Percentiles rank a stretch among this genome's conserved stretches.
These are phyloP conservation scores for Lobosporangium transversale DNA, from an alignment of 192 early-diverging fungal genomes.

Conservation along the genomic window DNA sequence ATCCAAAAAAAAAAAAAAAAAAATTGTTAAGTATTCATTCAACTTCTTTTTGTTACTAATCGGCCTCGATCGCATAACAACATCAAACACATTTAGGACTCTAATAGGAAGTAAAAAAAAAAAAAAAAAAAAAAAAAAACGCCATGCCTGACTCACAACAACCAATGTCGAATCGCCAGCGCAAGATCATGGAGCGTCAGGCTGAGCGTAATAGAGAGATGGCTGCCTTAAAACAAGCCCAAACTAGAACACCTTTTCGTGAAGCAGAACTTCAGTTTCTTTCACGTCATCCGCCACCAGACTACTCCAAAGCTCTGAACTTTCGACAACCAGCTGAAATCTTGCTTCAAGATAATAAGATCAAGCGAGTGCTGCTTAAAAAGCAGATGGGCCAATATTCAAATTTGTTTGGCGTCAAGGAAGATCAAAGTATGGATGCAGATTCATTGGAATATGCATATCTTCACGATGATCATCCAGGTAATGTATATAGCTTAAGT, in stretches of 20 bases:
- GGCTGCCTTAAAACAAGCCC: slow-evolving; percentile 19
- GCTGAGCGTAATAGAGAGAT: slow-evolving; percentile 35
- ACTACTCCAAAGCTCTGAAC: slow-evolving; percentile 67
- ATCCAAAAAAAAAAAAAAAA: background rate
- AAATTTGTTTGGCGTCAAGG: slow-evolving; percentile 37
- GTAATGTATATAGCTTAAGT: background rate
- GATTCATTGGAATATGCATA: slow-evolving; percentile 23
- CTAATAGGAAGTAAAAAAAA: background rate
- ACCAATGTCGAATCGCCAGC: slow-evolving; percentile 49
- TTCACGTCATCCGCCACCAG: slow-evolving; percentile 58
- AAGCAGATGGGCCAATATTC: slow-evolving; percentile 33
- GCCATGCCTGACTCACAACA: slow-evolving; percentile 17
- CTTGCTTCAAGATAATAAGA: slow-evolving; percentile 14
- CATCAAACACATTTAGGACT: background rate
- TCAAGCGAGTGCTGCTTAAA: slow-evolving; percentile 16
- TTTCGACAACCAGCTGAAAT: slow-evolving; percentile 43
- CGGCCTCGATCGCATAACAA: no score
- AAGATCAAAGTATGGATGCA: slow-evolving; percentile 5
- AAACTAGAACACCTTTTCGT: slow-evolving; percentile 75
- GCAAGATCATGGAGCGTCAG: slow-evolving; percentile 48
- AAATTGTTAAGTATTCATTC: background rate
- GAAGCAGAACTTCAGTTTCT: slow-evolving; percentile 72
- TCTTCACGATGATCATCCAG: slow-evolving; percentile 53
- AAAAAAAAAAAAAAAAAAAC: background rate
- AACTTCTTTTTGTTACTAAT: no score